phyloP scores from a whole-genome alignment of 1,284 basidiomycete genomes.

The Apiotrichum domesticum region DNA sequence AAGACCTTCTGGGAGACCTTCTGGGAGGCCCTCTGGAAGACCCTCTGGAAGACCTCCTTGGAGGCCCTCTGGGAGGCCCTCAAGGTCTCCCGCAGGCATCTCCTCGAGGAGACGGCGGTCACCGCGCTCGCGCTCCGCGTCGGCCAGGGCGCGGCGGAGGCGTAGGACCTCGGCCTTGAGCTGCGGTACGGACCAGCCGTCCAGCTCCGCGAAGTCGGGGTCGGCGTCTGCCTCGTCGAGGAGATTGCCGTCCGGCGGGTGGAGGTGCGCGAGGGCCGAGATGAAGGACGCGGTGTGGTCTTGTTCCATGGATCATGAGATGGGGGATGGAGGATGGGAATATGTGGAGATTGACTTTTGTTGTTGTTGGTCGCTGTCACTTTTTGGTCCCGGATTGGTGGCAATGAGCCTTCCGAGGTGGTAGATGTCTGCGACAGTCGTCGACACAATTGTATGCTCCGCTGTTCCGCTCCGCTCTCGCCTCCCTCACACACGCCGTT shows the following conservation, averaged over 20 bases:
- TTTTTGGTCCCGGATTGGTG: too few relatives aligned
- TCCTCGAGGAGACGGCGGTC: background rate
- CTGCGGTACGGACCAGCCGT: constrained; percentile 25
- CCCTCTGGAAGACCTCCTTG: too few relatives aligned
- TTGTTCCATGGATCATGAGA: constrained; percentile 11
- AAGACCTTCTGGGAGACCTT: background rate
- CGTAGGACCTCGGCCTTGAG: constrained; percentile 29
- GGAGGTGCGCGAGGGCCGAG: constrained; percentile 13
- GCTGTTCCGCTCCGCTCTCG: too few relatives aligned
- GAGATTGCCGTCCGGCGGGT: background rate
- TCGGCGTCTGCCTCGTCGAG: background rate
- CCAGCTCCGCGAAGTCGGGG: constrained; percentile 10
- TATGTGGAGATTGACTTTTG: too few relatives aligned
- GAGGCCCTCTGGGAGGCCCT: too few relatives aligned
- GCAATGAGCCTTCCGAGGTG: too few relatives aligned
- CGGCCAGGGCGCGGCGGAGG: constrained; percentile 17
- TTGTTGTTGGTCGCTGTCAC: too few relatives aligned
- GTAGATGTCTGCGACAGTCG: too few relatives aligned
- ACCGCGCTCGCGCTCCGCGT: background rate
- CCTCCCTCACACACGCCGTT: too few relatives aligned
- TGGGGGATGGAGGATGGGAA: background rate
- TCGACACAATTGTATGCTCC: too few relatives aligned
- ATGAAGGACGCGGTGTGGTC: constrained; percentile 20
- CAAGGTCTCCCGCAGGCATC: background rate
- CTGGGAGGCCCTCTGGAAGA: background rate